Percentiles rank a stretch among this genome's conserved stretches.
These are phyloP conservation scores for Yamadazyma taylorii DNA, from an alignment of 1,139 yeast species.

Conservation along the genomic window DNA sequence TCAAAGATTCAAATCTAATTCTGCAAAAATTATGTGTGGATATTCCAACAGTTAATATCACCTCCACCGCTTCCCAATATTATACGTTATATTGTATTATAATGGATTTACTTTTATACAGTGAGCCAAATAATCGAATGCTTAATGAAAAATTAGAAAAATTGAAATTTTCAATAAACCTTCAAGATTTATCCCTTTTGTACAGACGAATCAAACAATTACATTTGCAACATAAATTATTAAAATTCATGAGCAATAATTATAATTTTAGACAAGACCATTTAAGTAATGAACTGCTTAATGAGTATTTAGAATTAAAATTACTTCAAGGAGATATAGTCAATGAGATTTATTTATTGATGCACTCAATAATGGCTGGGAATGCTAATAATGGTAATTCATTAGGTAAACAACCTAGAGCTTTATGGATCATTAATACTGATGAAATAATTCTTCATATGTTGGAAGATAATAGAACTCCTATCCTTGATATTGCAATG, in stretches of 20 bases:
- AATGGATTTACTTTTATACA: constrained; percentile 36
- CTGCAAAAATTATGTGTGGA: constrained; percentile 31
- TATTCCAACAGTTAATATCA: constrained; percentile 40
- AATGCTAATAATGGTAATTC: constrained; percentile 22
- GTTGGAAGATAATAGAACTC: constrained; percentile 44
- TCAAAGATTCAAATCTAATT: too few species aligned
- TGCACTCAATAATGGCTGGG: constrained; percentile 43
- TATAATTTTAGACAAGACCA: constrained; percentile 38
- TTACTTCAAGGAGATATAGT: constrained; percentile 28
- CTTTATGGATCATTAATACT: constrained; percentile 65
- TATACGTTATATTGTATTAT: constrained; percentile 39
- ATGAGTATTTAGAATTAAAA: constrained; percentile 33
- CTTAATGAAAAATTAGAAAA: constrained; percentile 39
- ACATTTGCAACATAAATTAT: constrained; percentile 26
- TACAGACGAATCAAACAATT: constrained; percentile 28
- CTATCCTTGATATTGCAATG: constrained; percentile 42
- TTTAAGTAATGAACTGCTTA: constrained; percentile 37
- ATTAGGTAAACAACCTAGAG: constrained; percentile 19
- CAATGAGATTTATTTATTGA: constrained; percentile 38
- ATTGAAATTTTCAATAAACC: constrained; percentile 43
- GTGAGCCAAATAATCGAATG: constrained; percentile 43
- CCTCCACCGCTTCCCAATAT: constrained; percentile 46
- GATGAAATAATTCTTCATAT: constrained; percentile 45
- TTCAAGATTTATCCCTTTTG: constrained; percentile 37
- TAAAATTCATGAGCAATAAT: constrained; percentile 29